These are phyloP conservation scores for Grigorovia yakushimaensis DNA, from an alignment of 805 yeast genomes.

Conservation along the genomic window DNA sequence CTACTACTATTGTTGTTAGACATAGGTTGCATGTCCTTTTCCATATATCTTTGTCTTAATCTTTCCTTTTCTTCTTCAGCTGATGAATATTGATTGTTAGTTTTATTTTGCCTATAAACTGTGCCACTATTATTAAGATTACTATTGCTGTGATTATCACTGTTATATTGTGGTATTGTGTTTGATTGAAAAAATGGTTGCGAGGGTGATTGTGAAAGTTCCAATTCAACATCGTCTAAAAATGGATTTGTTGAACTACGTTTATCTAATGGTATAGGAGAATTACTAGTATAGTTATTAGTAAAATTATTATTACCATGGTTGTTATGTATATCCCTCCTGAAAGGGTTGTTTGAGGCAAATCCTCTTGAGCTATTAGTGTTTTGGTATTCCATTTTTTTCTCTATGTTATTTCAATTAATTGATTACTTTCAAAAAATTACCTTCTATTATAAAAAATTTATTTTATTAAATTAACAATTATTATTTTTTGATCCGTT, in stretches of 20 bases:
- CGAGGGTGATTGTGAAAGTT: too few species aligned
- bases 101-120: not conserved
- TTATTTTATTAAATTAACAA: not conserved
- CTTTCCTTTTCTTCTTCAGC: conserved; percentile 26
- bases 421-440: not conserved
- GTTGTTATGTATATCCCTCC: conserved; percentile 26
- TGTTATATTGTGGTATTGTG: conserved; percentile 2
- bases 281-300: not conserved
- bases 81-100: conserved; percentile 23
- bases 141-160: conserved; percentile 1
- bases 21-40: conserved; percentile 7
- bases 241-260: conserved; percentile 29
- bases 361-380: conserved; percentile 31
- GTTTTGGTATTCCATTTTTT: conserved; percentile 13
- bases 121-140: not conserved
- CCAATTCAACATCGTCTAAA: conserved; percentile 18
- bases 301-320: not conserved
- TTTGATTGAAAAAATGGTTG: too few species aligned
- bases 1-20: not conserved
- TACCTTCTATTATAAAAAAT: not conserved
- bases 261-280: conserved; percentile 11
- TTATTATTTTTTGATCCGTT: not conserved
- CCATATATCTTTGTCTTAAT: conserved; percentile 25
- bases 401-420: not conserved
- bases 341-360: conserved; percentile 67